Conservation (phyloP, 192 early-diverging fungal species). For the Rhizoclosmatium sp. region DNA sequence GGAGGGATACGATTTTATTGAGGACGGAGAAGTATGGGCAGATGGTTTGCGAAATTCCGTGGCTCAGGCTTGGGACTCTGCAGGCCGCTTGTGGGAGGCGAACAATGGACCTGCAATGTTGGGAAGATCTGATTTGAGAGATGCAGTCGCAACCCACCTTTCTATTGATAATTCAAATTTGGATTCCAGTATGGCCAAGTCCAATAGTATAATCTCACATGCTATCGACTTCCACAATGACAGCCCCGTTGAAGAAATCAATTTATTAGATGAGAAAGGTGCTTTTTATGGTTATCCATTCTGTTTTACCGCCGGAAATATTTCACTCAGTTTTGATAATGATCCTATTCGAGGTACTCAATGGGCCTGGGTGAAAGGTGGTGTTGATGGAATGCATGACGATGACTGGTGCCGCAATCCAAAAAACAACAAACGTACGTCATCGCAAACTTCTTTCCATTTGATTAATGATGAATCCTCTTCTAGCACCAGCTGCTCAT, state of each 20-base stretch:
- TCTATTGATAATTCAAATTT: no score
- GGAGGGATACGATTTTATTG: slow-evolving; percentile 25
- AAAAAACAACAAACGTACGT: slow-evolving; percentile 40
- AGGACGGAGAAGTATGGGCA: slow-evolving; percentile 39
- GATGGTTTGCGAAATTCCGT: slow-evolving; percentile 54
- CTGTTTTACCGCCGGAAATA: slow-evolving; percentile 50
- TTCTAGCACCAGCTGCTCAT: slow-evolving; percentile 29
- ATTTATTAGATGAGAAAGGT: slow-evolving; percentile 35
- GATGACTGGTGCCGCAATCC: slow-evolving; percentile 51
- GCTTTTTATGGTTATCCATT: slow-evolving; percentile 54
- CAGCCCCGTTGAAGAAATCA: slow-evolving; percentile 45
- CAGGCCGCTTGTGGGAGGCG: slow-evolving; percentile 42
- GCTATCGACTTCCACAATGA: slow-evolving; percentile 39
- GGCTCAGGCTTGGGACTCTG: slow-evolving; percentile 39
- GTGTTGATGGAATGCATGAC: slow-evolving; percentile 37
- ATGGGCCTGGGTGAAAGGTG: slow-evolving; percentile 44
- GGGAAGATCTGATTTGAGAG: slow-evolving; percentile 34
- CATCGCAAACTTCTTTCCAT: not conserved
- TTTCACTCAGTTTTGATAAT: slow-evolving; percentile 31
- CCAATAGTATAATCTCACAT: not conserved
- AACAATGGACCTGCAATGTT: slow-evolving; percentile 53
- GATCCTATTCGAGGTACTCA: slow-evolving; percentile 30
- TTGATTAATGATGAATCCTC: not conserved
- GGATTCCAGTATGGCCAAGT: not conserved
- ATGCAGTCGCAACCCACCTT: not conserved